Base-by-base conservation (phyloP, 2,329 filamentous ascomycete species). In the Lachnellula hyalina region DNA sequence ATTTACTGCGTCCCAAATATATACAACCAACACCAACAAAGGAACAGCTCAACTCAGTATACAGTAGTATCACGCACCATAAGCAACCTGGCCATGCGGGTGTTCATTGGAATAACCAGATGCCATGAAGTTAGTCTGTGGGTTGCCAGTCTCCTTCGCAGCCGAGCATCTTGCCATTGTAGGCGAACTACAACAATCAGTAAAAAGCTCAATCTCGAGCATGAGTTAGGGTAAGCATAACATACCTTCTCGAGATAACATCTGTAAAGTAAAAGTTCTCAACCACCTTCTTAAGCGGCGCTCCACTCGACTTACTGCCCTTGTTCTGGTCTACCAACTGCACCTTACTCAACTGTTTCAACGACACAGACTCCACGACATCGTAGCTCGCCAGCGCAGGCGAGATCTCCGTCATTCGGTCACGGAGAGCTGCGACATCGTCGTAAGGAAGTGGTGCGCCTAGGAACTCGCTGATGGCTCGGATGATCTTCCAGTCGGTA, bases 261-360 rank as follows among this genome's bases (percentile, higher is more conserved):
- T 99, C 93, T 72, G 94, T 99, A 75, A 97, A 96, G 78, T 92
- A 99, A 74, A 99, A 99, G 78, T 99, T 90, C 67, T 96, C 86
- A 65, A 99, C 90, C 54, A 88, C 84, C 74, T 89, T 89, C 79
- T 85, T 90, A 67, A 99, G 80, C 32, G 89, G 83, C 65, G 80
- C 75, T n/a, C 84, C 85, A 41, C 78, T 86, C n/a, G 80, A 68
- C 74, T 89, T 87, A 49, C 84, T 75, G 47, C 90, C 91, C 83
- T 94, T 96, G 80, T 97, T 97, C 74, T 95, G 89, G 70, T 97
- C 94, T 51, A 96, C 89, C 55, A 99, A 80, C 75, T 97, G 93
- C 55, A 96, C 87, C 80, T 92, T 96, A 82, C 89, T 91, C 67
- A 97, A 76, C 60, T 83, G 77, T 64, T 78, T 77, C 57, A 96